phyloP scores from a whole-genome alignment of 768 basidiomycete genomes.

The Amanita exitialis region DNA sequence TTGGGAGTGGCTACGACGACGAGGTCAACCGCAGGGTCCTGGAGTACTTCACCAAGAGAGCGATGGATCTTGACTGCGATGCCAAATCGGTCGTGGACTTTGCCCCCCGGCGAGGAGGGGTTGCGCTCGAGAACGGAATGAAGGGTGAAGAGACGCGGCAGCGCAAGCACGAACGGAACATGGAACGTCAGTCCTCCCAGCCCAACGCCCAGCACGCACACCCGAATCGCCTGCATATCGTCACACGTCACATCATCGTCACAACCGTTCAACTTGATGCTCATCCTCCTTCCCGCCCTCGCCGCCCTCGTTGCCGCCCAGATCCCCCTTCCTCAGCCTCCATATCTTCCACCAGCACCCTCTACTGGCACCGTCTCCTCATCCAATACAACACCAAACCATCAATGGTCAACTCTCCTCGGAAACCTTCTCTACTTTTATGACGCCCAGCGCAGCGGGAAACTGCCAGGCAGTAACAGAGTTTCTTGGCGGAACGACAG shows the following conservation, averaged over 20 bases:
- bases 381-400: slow-evolving; percentile 39
- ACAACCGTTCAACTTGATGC: slow-evolving; percentile 15
- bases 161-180: slow-evolving; percentile 64
- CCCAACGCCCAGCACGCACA: slow-evolving; percentile 70
- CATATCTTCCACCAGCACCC: slow-evolving; percentile 53
- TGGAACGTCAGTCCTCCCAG: slow-evolving; percentile 75
- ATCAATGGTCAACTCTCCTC: slow-evolving; percentile 75
- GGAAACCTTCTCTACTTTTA: slow-evolving; percentile 84
- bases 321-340: slow-evolving; percentile 51
- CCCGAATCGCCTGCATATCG: slow-evolving; percentile 34
- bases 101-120: slow-evolving; percentile 48
- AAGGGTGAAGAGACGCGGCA: slow-evolving; percentile 60
- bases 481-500: slow-evolving; percentile 87
- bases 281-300: slow-evolving; percentile 17
- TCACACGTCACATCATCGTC: slow-evolving; percentile 4
- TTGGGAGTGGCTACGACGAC: slow-evolving; percentile 67
- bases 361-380: slow-evolving; percentile 44
- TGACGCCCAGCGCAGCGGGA: slow-evolving; percentile 83
- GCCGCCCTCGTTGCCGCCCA: slow-evolving; percentile 34
- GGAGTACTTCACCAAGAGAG: slow-evolving; percentile 49
- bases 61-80: slow-evolving; percentile 46
- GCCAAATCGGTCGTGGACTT: slow-evolving; percentile 57
- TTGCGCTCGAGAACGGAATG: slow-evolving; percentile 71
- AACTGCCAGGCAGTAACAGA: slow-evolving; percentile 55
- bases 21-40: slow-evolving; percentile 55